phyloP scores from a whole-genome alignment of 768 basidiomycete genomes.

The Russula vinacea region DNA sequence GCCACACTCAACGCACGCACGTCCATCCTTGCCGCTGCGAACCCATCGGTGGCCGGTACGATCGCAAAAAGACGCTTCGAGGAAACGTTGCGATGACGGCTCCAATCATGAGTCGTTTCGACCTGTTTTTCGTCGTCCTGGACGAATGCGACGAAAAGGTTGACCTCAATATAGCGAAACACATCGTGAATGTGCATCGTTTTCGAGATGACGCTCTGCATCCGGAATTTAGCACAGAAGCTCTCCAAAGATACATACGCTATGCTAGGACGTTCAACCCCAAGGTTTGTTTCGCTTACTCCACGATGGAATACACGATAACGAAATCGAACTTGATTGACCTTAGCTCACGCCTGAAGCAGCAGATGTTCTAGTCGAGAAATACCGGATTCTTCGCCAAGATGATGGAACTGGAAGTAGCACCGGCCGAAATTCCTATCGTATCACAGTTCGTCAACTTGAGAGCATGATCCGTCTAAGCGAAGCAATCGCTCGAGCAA shows the following conservation, averaged over 20 bases:
- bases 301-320: constrained; percentile 10
- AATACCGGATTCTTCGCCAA: constrained; percentile 87
- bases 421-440: constrained; percentile 85
- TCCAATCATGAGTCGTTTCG: constrained; percentile 98
- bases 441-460: constrained; percentile 96
- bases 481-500: constrained; percentile 95
- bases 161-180: constrained; percentile 90
- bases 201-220: constrained; percentile 92
- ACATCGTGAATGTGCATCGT: constrained; percentile 97
- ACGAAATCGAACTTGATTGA: constrained; percentile 8
- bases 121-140: constrained; percentile 95
- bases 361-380: constrained; percentile 89
- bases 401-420: constrained; percentile 77
- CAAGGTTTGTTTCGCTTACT: constrained; percentile 53
- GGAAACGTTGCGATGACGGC: constrained; percentile 97
- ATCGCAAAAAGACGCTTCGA: constrained; percentile 86
- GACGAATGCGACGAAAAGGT: constrained; percentile 94
- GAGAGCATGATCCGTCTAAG: constrained; percentile 98
- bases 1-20: constrained; percentile 97
- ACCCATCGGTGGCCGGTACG: constrained; percentile 95
- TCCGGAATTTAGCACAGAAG: constrained; percentile 97
- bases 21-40: constrained; percentile 95
- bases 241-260: constrained; percentile 92
- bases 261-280: constrained; percentile 98
- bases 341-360: constrained; percentile 86